These are phyloP conservation scores for Auriscalpium orientale DNA, from an alignment of 768 basidiomycete genomes.

Conservation along the genomic window DNA sequence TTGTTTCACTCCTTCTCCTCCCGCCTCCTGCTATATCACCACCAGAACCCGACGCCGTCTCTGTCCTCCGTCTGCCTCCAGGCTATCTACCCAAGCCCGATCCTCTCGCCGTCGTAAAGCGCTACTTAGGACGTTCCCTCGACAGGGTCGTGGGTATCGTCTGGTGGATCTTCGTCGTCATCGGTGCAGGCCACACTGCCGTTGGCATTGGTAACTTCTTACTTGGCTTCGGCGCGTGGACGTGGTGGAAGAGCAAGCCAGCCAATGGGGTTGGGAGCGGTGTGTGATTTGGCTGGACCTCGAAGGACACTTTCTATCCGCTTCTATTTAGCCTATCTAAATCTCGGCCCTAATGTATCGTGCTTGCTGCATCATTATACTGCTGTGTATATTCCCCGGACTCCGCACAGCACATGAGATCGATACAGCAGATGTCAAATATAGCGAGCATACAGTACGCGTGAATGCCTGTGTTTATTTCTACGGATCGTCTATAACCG, in stretches of 20 bases:
- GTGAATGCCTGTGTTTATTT: no score
- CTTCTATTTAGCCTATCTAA: no score
- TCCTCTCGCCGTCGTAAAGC: slow-evolving; percentile 45
- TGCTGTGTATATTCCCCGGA: no score
- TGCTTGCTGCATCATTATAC: no score
- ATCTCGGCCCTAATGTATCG: no score
- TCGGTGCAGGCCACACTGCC: slow-evolving; percentile 71
- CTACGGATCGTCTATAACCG: no score
- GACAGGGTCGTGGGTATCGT: slow-evolving; percentile 71
- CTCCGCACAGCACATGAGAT: no score
- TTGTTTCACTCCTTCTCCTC: slow-evolving; percentile 66
- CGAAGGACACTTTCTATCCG: no score
- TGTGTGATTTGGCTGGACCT: neutral
- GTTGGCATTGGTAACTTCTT: slow-evolving; percentile 68
- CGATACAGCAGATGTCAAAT: no score
- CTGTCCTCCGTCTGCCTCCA: slow-evolving; percentile 43
- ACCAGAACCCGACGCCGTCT: slow-evolving; percentile 21
- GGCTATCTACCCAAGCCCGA: slow-evolving; percentile 48
- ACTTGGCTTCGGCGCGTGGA: slow-evolving; percentile 59
- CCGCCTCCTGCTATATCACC: slow-evolving; percentile 31
- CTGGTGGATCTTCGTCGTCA: slow-evolving; percentile 69
- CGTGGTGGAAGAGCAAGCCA: slow-evolving; percentile 30
- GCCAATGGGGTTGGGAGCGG: neutral
- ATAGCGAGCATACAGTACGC: no score
- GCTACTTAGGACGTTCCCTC: slow-evolving; percentile 53